phyloP scores from a whole-genome alignment of 352 stramenopile species.

The Pythium phragmiticola region DNA sequence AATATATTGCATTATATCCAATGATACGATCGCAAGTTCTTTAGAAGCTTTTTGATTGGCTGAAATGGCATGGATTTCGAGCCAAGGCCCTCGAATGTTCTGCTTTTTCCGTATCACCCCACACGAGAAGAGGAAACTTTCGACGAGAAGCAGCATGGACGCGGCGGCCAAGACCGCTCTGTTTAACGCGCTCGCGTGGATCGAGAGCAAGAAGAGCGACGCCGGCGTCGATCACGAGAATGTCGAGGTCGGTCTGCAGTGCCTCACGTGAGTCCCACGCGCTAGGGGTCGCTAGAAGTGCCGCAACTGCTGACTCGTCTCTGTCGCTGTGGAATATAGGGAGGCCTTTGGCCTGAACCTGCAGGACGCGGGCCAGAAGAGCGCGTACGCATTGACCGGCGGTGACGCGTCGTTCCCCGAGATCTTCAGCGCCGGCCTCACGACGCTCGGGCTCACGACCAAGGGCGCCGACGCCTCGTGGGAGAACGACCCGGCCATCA shows the following conservation, averaged over 20 bases:
- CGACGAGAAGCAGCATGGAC: conserved; percentile 25
- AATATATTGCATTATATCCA: not conserved
- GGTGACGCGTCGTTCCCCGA: conserved; percentile 52
- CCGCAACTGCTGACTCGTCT: not conserved
- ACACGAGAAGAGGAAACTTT: not conserved
- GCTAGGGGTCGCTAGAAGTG: conserved; percentile 1
- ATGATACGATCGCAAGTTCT: not conserved
- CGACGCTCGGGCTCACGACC: conserved; percentile 53
- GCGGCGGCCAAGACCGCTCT: conserved; percentile 45
- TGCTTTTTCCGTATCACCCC: conserved; percentile 2
- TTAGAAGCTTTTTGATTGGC: conserved; percentile 1
- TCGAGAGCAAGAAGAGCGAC: conserved; percentile 63
- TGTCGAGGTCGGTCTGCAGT: conserved; percentile 64
- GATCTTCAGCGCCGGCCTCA: conserved; percentile 70
- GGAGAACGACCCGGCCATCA: conserved; percentile 64
- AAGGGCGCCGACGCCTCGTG: conserved; percentile 29
- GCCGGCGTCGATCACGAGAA: conserved; percentile 54
- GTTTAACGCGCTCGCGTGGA: conserved; percentile 74
- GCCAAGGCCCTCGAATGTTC: conserved; percentile 14
- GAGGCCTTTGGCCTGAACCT: conserved; percentile 71
- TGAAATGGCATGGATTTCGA: conserved; percentile 5
- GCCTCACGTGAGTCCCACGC: conserved; percentile 44
- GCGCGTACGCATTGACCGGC: conserved; percentile 38
- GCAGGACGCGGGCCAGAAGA: conserved; percentile 54
- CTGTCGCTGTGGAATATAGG: conserved; percentile 28